Evolutionary conservation across 768 basidiomycete genomes (phyloP).

Genomic region (Hemileccinum rubropunctum): DNA sequence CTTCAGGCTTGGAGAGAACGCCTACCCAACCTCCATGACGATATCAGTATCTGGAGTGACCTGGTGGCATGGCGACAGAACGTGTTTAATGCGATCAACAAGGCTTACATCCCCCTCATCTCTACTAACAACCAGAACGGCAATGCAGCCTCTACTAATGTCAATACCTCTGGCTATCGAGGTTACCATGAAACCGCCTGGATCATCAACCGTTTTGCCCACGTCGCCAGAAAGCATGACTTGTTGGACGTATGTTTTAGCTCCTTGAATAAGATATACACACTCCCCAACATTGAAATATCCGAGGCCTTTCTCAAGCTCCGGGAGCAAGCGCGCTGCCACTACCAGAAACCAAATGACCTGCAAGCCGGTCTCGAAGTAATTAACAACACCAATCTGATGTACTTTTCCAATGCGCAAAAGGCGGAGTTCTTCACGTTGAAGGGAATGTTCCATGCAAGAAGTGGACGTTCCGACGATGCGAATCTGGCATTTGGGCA

Average conservation of each 20-base stretch:
- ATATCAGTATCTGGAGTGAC: constrained; percentile 98
- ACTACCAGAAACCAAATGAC: constrained; percentile 94
- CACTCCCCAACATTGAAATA: constrained; percentile 98
- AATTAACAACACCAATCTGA: constrained; percentile 98
- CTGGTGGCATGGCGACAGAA: constrained; percentile 99
- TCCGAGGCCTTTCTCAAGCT: constrained; percentile 99
- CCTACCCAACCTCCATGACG: constrained; percentile 92
- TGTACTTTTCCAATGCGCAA: constrained; percentile 92
- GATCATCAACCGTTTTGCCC: constrained; percentile 99
- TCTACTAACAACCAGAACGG: constrained; percentile 49
- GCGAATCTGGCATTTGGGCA: constrained; percentile 90
- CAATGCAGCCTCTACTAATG: constrained; percentile 50
- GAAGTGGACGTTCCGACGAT: constrained; percentile 81
- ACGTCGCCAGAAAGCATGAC: constrained; percentile 96
- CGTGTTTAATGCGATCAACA: constrained; percentile 96
- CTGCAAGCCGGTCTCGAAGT: constrained; percentile 94
- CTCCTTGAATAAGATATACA: constrained; percentile 96
- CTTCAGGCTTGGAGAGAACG: constrained; percentile 97
- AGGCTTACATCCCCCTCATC: constrained; percentile 92
- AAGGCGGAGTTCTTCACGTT: constrained; percentile 99
- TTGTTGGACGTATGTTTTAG: constrained; percentile 94
- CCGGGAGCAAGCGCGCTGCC: constrained; percentile 96
- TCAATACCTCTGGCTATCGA: constrained; percentile 87
- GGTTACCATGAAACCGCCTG: constrained; percentile 99
- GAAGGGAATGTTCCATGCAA: constrained; percentile 98